Conservation (phyloP, 169 alveolate species). For the Plasmodium gonderi region DNA sequence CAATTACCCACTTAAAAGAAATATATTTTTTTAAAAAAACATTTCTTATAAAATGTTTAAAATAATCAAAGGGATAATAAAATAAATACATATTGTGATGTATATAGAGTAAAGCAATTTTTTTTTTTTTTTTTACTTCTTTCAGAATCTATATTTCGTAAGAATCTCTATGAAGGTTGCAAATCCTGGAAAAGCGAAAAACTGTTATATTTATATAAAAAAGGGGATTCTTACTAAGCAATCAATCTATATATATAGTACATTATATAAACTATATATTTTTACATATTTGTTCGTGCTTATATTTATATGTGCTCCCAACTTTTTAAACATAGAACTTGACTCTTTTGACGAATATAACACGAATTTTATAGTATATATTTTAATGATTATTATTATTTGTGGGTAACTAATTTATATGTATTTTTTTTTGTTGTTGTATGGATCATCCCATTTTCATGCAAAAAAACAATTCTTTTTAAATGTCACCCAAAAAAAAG, state of each 20-base stretch:
- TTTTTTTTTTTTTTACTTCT: not conserved
- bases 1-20: not conserved
- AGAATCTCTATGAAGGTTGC: not conserved
- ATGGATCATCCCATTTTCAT: no score
- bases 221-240: not conserved
- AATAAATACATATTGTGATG: not conserved
- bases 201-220: not conserved
- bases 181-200: not conserved
- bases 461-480: no score
- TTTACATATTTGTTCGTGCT: no score
- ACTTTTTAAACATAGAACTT: no score
- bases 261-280: not conserved
- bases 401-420: no score
- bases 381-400: no score
- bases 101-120: no score
- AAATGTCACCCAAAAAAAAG: no score
- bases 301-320: no score
- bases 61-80: not conserved
- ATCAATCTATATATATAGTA: not conserved
- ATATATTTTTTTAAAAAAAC: not conserved
- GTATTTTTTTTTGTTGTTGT: no score
- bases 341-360: no score
- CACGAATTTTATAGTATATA: no score
- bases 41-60: not conserved
- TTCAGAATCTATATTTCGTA: not conserved